Percentiles rank a stretch among this genome's conserved stretches.
phyloP scores from a whole-genome alignment of 1,284 basidiomycete species.

The Thecaphora thlaspeos region DNA sequence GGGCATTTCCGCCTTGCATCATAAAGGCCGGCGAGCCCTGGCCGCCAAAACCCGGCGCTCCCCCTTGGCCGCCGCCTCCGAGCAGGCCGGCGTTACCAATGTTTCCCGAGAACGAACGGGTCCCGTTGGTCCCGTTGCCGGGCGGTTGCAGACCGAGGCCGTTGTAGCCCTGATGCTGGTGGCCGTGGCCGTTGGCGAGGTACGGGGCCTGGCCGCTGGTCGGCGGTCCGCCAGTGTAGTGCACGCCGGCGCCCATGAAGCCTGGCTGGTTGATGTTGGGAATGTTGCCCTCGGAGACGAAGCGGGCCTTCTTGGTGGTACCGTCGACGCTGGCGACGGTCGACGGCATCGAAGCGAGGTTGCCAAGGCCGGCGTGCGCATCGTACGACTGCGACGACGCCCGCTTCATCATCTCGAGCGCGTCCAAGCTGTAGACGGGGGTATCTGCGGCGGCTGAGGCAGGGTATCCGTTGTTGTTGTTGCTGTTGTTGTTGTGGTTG shows the following conservation, averaged over 20 bases:
- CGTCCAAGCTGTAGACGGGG: slow-evolving; percentile 22
- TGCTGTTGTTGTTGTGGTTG: slow-evolving; percentile 1
- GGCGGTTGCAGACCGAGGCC: slow-evolving; percentile 24
- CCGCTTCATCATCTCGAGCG: slow-evolving; percentile 45
- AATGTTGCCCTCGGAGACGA: slow-evolving; percentile 45
- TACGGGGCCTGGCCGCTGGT: slow-evolving; percentile 11
- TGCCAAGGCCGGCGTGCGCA: slow-evolving; percentile 24
- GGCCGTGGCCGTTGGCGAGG: slow-evolving; percentile 14
- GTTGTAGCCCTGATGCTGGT: slow-evolving; percentile 11
- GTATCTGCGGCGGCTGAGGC: slow-evolving; percentile 5
- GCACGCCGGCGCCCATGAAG: slow-evolving; percentile 16
- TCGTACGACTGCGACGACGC: slow-evolving; percentile 41
- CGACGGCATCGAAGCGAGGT: slow-evolving; percentile 15
- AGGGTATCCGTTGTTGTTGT: slow-evolving; percentile 13
- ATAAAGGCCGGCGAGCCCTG: slow-evolving; percentile 20
- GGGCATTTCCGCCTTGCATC: slow-evolving; percentile 11
- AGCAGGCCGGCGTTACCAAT: slow-evolving; percentile 22
- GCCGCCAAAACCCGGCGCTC: slow-evolving; percentile 11
- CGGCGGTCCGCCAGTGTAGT: slow-evolving; percentile 4
- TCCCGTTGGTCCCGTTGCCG: slow-evolving; percentile 34
- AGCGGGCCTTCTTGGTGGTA: slow-evolving; percentile 40
- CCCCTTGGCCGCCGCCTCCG: slow-evolving; percentile 6
- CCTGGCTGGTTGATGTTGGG: slow-evolving; percentile 25
- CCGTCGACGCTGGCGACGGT: slow-evolving; percentile 4
- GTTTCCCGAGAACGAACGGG: slow-evolving; percentile 37